Evolutionary conservation across 257 asterid species (phyloP).

Genomic region (Nicotiana noctiflora): DNA sequence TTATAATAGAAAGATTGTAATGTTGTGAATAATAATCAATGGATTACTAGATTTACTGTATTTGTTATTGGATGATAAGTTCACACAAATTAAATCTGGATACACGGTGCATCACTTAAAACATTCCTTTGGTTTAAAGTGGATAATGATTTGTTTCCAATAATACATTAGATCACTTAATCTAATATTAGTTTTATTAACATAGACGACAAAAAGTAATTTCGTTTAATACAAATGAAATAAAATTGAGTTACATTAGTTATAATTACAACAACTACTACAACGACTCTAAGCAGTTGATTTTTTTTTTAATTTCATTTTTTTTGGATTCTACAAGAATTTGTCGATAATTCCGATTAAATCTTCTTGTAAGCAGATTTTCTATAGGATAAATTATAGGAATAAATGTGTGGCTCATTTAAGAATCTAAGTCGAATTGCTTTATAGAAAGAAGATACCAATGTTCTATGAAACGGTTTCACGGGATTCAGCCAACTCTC

Average conservation of each 20-base stretch:
- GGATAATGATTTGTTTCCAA: background rate
- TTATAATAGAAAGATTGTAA: background rate
- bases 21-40: background rate
- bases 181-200: background rate
- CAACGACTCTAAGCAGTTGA: too few relatives aligned
- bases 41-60: background rate
- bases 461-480: too few relatives aligned
- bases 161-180: background rate
- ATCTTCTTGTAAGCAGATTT: too few relatives aligned
- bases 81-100: background rate
- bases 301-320: too few relatives aligned
- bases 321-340: too few relatives aligned
- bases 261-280: background rate
- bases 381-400: too few relatives aligned
- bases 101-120: background rate
- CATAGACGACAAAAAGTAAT: background rate
- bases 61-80: background rate
- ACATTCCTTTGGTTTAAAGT: background rate
- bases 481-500: too few relatives aligned
- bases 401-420: too few relatives aligned
- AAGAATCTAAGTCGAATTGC: too few relatives aligned
- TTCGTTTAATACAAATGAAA: background rate
- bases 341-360: too few relatives aligned
- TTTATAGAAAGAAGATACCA: too few relatives aligned
- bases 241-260: background rate